Evolutionary conservation across 345 rosid species (phyloP).

Genomic region (Trapa bicornis): DNA sequence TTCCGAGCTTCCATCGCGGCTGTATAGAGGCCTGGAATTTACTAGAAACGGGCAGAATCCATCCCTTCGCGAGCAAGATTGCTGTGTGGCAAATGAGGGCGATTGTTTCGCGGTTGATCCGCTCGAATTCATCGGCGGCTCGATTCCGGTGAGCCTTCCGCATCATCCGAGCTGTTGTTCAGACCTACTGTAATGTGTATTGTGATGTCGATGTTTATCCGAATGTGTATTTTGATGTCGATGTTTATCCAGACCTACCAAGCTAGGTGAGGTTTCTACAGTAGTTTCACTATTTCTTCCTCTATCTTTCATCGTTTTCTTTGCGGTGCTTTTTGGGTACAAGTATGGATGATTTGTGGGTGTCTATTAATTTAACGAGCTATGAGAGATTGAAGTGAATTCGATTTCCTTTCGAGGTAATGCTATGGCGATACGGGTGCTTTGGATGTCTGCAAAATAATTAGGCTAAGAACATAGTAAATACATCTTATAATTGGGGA

Average conservation of each 20-base stretch:
- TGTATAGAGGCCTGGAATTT: background rate
- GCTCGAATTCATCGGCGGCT: conserved; percentile 22
- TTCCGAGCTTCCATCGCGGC: conserved; percentile 3
- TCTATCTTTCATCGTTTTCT: background rate
- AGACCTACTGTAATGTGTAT: background rate
- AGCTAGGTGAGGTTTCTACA: background rate
- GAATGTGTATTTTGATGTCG: background rate
- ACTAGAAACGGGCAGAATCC: too few species aligned
- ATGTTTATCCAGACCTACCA: too few species aligned
- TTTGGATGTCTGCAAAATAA: background rate
- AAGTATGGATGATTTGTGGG: background rate
- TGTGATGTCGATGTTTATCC: too few species aligned
- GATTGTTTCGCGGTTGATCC: conserved; percentile 30
- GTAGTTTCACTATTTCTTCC: background rate
- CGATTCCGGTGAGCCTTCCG: conserved; percentile 20
- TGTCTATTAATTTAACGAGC: background rate
- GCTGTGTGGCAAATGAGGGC: conserved; percentile 20
- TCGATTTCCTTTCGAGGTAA: background rate
- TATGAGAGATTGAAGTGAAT: background rate
- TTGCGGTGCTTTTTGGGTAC: background rate
- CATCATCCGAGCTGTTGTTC: background rate
- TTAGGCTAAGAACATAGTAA: background rate
- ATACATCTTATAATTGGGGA: background rate
- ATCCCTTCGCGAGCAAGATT: background rate
- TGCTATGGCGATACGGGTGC: background rate